Conservation (phyloP, 352 stramenopile species). For the Blastocystis sp. region DNA sequence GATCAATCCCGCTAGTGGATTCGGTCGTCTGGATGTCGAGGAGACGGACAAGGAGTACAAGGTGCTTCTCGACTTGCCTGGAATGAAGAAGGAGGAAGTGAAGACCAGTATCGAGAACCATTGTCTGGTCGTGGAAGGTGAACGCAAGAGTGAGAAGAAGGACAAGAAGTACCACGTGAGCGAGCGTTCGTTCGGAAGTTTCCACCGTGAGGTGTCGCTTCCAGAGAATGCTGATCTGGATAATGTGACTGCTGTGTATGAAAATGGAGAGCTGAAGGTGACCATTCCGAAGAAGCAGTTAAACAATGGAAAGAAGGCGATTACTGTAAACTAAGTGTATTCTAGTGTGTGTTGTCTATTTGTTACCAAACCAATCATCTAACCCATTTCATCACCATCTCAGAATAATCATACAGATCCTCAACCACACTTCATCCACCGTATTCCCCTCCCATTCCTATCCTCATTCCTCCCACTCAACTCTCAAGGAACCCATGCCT, state of each 20-base stretch:
- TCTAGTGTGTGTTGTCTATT: not conserved
- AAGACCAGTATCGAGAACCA: not conserved
- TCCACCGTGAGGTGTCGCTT: not conserved
- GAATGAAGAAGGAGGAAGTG: conserved; percentile 7
- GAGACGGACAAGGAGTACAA: not conserved
- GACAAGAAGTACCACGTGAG: not conserved
- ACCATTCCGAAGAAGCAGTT: conserved; percentile 3
- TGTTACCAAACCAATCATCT: not conserved
- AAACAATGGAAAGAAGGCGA: not conserved
- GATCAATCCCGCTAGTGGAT: no score
- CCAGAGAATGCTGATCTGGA: not conserved
- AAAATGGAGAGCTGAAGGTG: conserved; percentile 6
- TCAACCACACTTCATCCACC: no score
- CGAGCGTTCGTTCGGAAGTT: conserved; percentile 2
- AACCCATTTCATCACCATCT: no score
- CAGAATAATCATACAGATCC: no score
- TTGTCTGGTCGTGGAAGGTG: not conserved
- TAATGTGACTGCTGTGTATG: not conserved
- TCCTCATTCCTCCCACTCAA: no score
- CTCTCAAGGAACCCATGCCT: no score
- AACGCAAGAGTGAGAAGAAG: not conserved
- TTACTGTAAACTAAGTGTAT: not conserved
- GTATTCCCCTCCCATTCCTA: no score
- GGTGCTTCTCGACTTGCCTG: not conserved
- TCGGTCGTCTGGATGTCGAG: conserved; percentile 4